Evolutionary conservation across 2,329 filamentous ascomycete species (phyloP).

Genomic region (Sclerotinia minor): DNA sequence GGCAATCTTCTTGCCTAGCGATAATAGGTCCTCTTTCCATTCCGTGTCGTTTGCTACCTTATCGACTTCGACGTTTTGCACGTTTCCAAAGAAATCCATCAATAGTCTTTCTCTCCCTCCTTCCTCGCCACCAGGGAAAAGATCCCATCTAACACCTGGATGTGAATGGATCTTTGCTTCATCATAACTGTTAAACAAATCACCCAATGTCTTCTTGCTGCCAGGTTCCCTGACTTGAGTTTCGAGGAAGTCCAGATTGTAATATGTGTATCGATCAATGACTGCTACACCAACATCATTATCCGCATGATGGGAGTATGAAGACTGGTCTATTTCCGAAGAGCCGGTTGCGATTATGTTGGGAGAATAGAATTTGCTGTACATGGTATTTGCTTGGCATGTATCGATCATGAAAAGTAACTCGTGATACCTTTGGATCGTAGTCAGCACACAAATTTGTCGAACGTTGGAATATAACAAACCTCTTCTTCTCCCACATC

Average conservation of each 20-base stretch:
- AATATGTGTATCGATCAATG: slow-evolving; percentile 98
- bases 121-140: slow-evolving; percentile 84
- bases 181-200: slow-evolving; percentile 95
- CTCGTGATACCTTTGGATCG: slow-evolving; percentile 73
- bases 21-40: slow-evolving; percentile 71
- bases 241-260: slow-evolving; percentile 96
- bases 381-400: slow-evolving; percentile 99
- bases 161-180: slow-evolving; percentile 91
- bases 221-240: slow-evolving; percentile 81
- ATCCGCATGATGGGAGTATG: slow-evolving; percentile 96
- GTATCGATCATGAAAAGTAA: slow-evolving; percentile 99
- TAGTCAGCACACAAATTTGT: neutral
- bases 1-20: slow-evolving; percentile 69
- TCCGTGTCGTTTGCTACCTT: slow-evolving; percentile 48
- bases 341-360: slow-evolving; percentile 99
- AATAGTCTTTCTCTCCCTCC: slow-evolving; percentile 77
- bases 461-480: slow-evolving; percentile 23
- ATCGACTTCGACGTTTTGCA: slow-evolving; percentile 93
- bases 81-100: slow-evolving; percentile 97
- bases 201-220: slow-evolving; percentile 86
- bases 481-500: slow-evolving; percentile 99
- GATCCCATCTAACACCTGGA: slow-evolving; percentile 88
- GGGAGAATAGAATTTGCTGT: slow-evolving; percentile 94
- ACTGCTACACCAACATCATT: slow-evolving; percentile 97
- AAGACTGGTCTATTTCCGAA: slow-evolving; percentile 91